Conservation (phyloP, 208 protist genomes). For the Leishmania tropica region DNA sequence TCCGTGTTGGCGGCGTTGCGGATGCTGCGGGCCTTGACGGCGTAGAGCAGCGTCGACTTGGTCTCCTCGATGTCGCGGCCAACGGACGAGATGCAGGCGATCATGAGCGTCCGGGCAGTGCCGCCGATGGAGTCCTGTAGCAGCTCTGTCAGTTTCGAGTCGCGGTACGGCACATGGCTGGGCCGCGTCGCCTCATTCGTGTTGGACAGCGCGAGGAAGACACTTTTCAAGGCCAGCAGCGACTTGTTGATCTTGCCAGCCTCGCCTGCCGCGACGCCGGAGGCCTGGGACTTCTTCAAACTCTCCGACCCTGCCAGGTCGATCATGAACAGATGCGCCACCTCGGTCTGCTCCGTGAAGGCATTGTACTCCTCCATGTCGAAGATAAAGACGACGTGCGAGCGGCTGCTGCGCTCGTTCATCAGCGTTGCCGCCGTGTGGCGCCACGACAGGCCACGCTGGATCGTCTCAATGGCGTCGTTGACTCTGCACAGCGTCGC, state of each 20-base stretch:
- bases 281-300: slow-evolving; percentile 92
- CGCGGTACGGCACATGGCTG: slow-evolving; percentile 93
- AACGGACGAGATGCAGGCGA: slow-evolving; percentile 95
- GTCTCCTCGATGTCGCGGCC: slow-evolving; percentile 96
- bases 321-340: slow-evolving; percentile 96
- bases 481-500: slow-evolving; percentile 65
- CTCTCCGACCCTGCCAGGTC: slow-evolving; percentile 96
- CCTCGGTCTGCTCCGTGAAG: slow-evolving; percentile 87
- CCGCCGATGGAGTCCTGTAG: slow-evolving; percentile 95
- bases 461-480: slow-evolving; percentile 82
- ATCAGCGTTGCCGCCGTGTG: slow-evolving; percentile 94
- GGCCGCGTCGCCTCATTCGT: slow-evolving; percentile 80
- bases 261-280: slow-evolving; percentile 85
- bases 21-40: slow-evolving; percentile 94
- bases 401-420: slow-evolving; percentile 97
- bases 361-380: slow-evolving; percentile 88
- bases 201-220: slow-evolving; percentile 90
- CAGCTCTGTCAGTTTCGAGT: slow-evolving; percentile 95
- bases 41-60: slow-evolving; percentile 96
- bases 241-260: slow-evolving; percentile 94
- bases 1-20: slow-evolving; percentile 91
- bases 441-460: slow-evolving; percentile 66
- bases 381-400: slow-evolving; percentile 96
- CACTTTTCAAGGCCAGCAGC: slow-evolving; percentile 93
- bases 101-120: slow-evolving; percentile 93